phyloP scores from a whole-genome alignment of 441 rosid species.

The Eutrema salsugineum region DNA sequence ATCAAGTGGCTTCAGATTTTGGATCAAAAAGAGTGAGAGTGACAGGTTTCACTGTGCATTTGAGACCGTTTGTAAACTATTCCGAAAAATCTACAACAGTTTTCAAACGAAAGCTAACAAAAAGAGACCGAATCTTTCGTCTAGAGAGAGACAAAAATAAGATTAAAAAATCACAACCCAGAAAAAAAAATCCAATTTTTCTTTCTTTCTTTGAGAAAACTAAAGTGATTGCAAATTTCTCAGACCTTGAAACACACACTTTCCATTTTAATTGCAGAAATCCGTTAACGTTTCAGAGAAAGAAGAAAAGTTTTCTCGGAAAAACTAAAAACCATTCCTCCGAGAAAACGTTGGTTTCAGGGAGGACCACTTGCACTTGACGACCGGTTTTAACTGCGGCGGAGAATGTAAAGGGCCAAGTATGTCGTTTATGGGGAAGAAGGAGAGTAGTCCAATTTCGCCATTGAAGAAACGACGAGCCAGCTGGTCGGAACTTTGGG shows the following conservation, averaged over 20 bases:
- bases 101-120: background rate
- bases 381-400: background rate
- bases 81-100: constrained; percentile 13
- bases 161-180: background rate
- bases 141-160: background rate
- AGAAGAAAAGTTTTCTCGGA: background rate
- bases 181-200: background rate
- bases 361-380: background rate
- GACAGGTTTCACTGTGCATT: constrained; percentile 19
- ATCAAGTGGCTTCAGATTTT: constrained; percentile 23
- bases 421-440: constrained; percentile 51
- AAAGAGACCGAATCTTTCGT: constrained; percentile 28
- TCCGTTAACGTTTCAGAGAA: constrained; percentile 20
- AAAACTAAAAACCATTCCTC: background rate
- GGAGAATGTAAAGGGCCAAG: constrained; percentile 4
- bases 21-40: constrained; percentile 23
- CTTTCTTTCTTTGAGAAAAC: background rate
- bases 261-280: constrained; percentile 26
- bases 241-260: constrained; percentile 7
- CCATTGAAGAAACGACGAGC: constrained; percentile 53
- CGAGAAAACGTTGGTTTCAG: background rate
- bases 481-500: constrained; percentile 74
- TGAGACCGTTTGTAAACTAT: constrained; percentile 15
- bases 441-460: constrained; percentile 36
- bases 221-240: constrained; percentile 7